phyloP scores from a whole-genome alignment of 805 yeast species.

The Zygotorulaspora sp. region DNA sequence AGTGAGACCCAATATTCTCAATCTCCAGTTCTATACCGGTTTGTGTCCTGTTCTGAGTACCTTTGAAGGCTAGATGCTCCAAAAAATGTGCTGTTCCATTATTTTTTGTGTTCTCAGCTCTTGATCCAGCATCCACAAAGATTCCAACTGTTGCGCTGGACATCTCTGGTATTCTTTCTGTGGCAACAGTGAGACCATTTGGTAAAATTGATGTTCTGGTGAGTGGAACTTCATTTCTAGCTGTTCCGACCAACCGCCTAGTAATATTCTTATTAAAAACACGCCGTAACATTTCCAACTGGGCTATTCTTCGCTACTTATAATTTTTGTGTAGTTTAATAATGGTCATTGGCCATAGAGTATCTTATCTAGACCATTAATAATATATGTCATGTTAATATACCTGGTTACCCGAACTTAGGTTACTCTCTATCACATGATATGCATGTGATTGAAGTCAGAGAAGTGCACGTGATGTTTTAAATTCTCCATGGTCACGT shows the following conservation, averaged over 20 bases:
- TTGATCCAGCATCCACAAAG: slow-evolving; percentile 97
- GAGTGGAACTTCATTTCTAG: slow-evolving; percentile 32
- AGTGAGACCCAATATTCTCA: slow-evolving; percentile 93
- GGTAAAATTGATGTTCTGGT: slow-evolving; percentile 68
- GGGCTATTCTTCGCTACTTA: too few relatives aligned
- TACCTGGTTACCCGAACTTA: too few relatives aligned
- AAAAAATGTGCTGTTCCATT: slow-evolving; percentile 97
- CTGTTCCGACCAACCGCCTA: slow-evolving; percentile 4
- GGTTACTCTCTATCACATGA: too few relatives aligned
- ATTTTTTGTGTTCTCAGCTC: slow-evolving; percentile 80
- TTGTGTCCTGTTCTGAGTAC: slow-evolving; percentile 79
- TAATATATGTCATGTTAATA: too few relatives aligned
- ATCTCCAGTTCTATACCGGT: slow-evolving; percentile 83
- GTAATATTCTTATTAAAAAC: neutral
- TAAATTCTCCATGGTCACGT: too few relatives aligned
- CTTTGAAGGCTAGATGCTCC: slow-evolving; percentile 95
- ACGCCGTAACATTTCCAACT: neutral
- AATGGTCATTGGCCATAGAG: too few relatives aligned
- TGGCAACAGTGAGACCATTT: slow-evolving; percentile 94
- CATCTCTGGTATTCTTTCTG: slow-evolving; percentile 81
- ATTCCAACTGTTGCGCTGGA: slow-evolving; percentile 96
- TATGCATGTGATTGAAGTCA: too few relatives aligned
- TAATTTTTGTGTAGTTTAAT: too few relatives aligned
- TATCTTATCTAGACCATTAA: too few relatives aligned
- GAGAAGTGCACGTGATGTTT: too few relatives aligned